phyloP scores from a whole-genome alignment of 768 basidiomycete species.

The Leucogyrophana mollusca region DNA sequence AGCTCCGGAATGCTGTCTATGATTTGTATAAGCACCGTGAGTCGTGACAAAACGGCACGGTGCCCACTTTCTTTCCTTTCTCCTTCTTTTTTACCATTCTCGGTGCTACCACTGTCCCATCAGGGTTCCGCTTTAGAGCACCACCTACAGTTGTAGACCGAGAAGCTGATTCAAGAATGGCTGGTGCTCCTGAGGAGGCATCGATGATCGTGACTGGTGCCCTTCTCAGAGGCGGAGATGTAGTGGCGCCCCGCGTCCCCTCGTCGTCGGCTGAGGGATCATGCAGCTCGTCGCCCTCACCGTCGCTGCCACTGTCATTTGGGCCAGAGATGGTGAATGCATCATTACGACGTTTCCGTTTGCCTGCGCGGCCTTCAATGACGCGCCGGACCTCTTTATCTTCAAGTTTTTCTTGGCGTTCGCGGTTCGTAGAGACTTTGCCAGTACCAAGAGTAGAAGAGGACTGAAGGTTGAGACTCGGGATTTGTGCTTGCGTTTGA shows the following conservation, averaged over 20 bases:
- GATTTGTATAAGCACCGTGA: slow-evolving; percentile 6
- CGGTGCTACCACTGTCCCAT: slow-evolving; percentile 58
- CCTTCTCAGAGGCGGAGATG: slow-evolving; percentile 20
- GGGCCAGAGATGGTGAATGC: slow-evolving; percentile 7
- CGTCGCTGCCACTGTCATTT: slow-evolving; percentile 28
- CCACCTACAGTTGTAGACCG: slow-evolving; percentile 46
- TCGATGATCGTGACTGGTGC: slow-evolving; percentile 13
- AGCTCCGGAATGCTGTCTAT: slow-evolving; percentile 45
- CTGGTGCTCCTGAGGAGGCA: slow-evolving; percentile 8
- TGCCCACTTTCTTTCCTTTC: slow-evolving; percentile 44
- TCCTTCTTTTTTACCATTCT: slow-evolving; percentile 42
- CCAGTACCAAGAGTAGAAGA: slow-evolving; percentile 86
- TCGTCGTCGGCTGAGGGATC: slow-evolving; percentile 19
- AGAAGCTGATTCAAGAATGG: slow-evolving; percentile 14
- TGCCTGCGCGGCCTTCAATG: slow-evolving; percentile 46
- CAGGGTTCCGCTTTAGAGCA: slow-evolving; percentile 62
- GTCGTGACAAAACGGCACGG: slow-evolving; percentile 1
- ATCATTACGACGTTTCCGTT: slow-evolving; percentile 47
- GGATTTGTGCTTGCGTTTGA: slow-evolving; percentile 71
- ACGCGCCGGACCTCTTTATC: slow-evolving; percentile 56
- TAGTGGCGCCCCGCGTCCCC: slow-evolving; percentile 15
- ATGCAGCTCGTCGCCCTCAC: slow-evolving; percentile 29
- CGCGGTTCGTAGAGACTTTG: slow-evolving; percentile 56
- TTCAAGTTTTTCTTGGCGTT: slow-evolving; percentile 56
- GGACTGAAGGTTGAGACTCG: slow-evolving; percentile 63